These are phyloP conservation scores for Myxozyma lipomycoides DNA, from an alignment of 805 yeast genomes.

Conservation along the genomic window DNA sequence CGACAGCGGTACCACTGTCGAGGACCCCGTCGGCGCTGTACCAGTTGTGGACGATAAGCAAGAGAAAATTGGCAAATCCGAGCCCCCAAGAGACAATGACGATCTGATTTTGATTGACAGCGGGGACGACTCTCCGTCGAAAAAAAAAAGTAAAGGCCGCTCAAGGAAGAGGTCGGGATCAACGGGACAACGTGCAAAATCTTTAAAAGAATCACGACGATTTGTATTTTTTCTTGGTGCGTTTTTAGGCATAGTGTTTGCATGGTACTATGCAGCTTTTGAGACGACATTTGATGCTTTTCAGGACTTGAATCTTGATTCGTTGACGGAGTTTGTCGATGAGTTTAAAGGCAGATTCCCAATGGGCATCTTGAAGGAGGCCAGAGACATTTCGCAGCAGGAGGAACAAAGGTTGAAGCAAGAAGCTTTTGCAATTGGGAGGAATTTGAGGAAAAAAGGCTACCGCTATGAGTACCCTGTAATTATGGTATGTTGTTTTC, in stretches of 20 bases:
- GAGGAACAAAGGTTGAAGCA: constrained; percentile 41
- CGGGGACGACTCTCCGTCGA: too few species aligned
- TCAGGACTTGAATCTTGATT: constrained; percentile 51
- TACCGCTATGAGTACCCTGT: constrained; percentile 67
- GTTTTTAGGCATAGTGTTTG: constrained; percentile 59
- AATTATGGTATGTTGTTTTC: constrained; percentile 46
- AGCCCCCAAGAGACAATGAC: too few species aligned
- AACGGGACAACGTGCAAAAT: too few species aligned
- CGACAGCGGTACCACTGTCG: too few species aligned
- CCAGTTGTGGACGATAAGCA: constrained; percentile 2
- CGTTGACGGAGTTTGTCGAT: constrained; percentile 54
- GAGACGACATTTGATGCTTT: constrained; percentile 49
- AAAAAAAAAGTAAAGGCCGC: too few species aligned
- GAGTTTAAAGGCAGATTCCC: constrained; percentile 80
- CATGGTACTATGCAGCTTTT: constrained; percentile 56
- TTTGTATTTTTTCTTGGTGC: constrained; percentile 49
- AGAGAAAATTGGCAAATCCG: not conserved
- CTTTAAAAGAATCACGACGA: constrained; percentile 14
- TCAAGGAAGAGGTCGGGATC: too few species aligned
- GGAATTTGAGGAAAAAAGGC: constrained; percentile 50
- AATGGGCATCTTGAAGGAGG: constrained; percentile 52
- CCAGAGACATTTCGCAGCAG: constrained; percentile 48
- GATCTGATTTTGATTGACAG: too few species aligned
- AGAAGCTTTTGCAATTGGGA: constrained; percentile 87
- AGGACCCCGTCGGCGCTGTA: constrained; percentile 4